These are phyloP conservation scores for Irpex sp. DNA, from an alignment of 1,284 basidiomycete genomes.

Conservation along the genomic window DNA sequence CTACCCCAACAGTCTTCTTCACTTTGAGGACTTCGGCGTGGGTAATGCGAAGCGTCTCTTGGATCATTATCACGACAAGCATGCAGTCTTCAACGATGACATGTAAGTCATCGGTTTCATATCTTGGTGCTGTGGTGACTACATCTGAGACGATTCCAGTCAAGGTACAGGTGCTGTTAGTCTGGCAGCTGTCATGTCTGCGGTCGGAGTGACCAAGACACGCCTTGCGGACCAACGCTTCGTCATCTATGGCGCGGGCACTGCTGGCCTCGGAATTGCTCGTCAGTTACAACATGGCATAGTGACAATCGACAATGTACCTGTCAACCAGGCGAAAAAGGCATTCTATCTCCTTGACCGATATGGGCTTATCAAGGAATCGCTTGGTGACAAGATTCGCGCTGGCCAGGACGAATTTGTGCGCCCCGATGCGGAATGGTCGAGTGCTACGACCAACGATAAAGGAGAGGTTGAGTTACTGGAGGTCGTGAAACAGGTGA, in stretches of 20 bases:
- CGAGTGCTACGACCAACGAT: conserved; percentile 35
- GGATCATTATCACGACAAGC: conserved; percentile 60
- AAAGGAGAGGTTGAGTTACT: conserved; percentile 48
- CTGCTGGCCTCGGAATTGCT: conserved; percentile 79
- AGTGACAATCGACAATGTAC: conserved; percentile 52
- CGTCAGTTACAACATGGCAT: conserved; percentile 75
- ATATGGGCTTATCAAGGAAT: conserved; percentile 53
- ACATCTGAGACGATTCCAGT: conserved; percentile 31
- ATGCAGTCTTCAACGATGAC: conserved; percentile 80
- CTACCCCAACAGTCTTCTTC: conserved; percentile 50
- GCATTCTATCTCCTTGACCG: conserved; percentile 67
- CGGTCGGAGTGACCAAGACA: conserved; percentile 67
- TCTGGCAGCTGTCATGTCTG: conserved; percentile 69
- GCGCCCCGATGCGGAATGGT: conserved; percentile 52
- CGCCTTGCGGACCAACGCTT: conserved; percentile 73
- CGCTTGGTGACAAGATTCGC: conserved; percentile 47
- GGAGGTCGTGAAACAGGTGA: conserved; percentile 66
- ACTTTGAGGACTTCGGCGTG: conserved; percentile 79
- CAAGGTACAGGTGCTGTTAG: conserved; percentile 87
- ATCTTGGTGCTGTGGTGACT: neutral
- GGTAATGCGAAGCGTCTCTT: conserved; percentile 74
- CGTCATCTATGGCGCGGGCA: conserved; percentile 79
- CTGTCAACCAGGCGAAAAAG: conserved; percentile 55
- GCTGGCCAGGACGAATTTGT: conserved; percentile 53
- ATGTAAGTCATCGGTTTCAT: conserved; percentile 40